Conservation (phyloP, 2,329 filamentous ascomycete species). For the Berkeleyomyces basicola region DNA sequence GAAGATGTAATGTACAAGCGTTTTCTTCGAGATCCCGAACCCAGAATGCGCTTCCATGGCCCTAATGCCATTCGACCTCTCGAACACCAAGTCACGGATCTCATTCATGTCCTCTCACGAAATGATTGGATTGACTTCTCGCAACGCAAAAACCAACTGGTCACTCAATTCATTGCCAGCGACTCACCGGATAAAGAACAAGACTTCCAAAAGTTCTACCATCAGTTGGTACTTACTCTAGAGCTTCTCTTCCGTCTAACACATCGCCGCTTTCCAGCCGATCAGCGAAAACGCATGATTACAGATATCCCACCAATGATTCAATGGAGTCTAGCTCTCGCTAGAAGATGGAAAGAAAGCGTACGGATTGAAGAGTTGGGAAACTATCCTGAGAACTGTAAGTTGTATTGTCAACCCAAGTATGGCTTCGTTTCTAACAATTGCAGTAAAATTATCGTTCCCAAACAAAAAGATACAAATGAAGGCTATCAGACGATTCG, state of each 20-base stretch:
- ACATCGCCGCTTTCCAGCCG: conserved; percentile 41
- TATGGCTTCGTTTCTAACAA: background rate
- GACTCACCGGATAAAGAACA: conserved; percentile 36
- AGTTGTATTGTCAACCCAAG: background rate
- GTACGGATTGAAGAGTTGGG: conserved; percentile 49
- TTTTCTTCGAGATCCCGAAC: conserved; percentile 52
- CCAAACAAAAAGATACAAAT: conserved; percentile 51
- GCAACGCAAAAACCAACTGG: conserved; percentile 51
- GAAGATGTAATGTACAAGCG: conserved; percentile 42
- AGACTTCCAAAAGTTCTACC: conserved; percentile 52
- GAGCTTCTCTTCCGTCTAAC: conserved; percentile 57
- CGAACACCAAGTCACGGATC: conserved; percentile 55
- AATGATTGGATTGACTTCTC: conserved; percentile 61
- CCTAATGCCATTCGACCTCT: conserved; percentile 44
- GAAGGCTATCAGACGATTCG: conserved; percentile 51
- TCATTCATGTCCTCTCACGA: conserved; percentile 52
- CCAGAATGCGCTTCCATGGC: conserved; percentile 25
- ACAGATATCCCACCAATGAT: conserved; percentile 51
- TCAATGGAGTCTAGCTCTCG: conserved; percentile 57
- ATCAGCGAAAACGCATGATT: conserved; percentile 47
- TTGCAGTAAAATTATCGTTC: conserved; percentile 41
- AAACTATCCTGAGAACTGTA: conserved; percentile 16
- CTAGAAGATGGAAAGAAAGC: conserved; percentile 54
- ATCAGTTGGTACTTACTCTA: conserved; percentile 57
- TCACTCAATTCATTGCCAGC: conserved; percentile 56